Evolutionary conservation across 2,329 filamentous ascomycete genomes (phyloP).

Genomic region (Arthrobotrys conoides): DNA sequence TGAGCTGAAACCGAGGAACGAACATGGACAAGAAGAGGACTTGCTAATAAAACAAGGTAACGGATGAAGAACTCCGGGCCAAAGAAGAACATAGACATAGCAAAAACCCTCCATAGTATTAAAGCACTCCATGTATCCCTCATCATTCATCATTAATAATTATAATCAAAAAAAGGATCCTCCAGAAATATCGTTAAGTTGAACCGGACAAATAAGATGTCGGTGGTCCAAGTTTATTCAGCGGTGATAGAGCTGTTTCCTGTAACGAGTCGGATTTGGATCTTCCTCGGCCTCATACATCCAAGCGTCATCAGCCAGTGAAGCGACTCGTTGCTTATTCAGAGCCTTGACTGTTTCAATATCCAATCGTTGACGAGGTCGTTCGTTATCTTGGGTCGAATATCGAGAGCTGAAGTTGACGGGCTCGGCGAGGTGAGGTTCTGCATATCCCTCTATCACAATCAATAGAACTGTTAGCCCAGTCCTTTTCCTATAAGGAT

Average conservation of each 20-base stretch:
- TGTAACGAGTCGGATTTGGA: slow-evolving; percentile 56
- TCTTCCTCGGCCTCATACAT: slow-evolving; percentile 84
- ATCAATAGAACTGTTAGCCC: slow-evolving; percentile 33
- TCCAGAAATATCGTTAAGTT: too few relatives aligned
- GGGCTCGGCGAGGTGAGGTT: slow-evolving; percentile 50
- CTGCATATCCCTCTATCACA: slow-evolving; percentile 34
- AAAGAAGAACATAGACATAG: background rate
- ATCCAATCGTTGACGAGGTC: slow-evolving; percentile 75
- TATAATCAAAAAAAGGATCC: background rate
- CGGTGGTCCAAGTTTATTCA: background rate
- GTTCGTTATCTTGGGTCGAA: slow-evolving; percentile 77
- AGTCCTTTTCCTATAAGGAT: background rate
- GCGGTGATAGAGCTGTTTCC: slow-evolving; percentile 46
- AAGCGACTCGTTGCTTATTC: slow-evolving; percentile 75
- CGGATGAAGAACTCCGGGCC: slow-evolving; percentile 12
- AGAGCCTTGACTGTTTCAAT: slow-evolving; percentile 68
- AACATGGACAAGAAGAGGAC: background rate
- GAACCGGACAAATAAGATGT: background rate
- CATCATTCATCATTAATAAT: background rate
- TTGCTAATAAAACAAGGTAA: background rate
- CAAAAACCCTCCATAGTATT: background rate
- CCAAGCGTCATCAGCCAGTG: slow-evolving; percentile 87
- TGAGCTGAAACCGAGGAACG: background rate
- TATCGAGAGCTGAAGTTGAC: slow-evolving; percentile 58
- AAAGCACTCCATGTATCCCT: background rate